Conservation (phyloP, 768 basidiomycete genomes). For the Termitomyces sp. region DNA sequence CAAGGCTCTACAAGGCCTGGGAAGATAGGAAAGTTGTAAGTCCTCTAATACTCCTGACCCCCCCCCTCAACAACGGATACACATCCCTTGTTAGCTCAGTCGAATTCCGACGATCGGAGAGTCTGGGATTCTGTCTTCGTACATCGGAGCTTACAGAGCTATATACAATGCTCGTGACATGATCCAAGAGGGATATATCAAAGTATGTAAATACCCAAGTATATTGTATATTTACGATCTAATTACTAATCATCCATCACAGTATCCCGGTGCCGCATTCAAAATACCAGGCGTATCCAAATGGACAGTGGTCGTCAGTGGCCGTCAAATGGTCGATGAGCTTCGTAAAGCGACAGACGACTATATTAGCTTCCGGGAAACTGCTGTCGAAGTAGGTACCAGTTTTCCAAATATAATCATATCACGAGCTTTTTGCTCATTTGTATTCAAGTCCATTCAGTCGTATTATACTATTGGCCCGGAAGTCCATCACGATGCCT, state of each 20-base stretch:
- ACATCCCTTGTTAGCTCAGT: slow-evolving; percentile 8
- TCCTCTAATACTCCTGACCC: not conserved
- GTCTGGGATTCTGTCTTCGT: slow-evolving; percentile 24
- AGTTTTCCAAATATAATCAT: not conserved
- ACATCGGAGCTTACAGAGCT: slow-evolving; percentile 20
- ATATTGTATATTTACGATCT: not conserved
- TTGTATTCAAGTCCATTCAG: slow-evolving; percentile 25
- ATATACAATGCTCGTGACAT: slow-evolving; percentile 19
- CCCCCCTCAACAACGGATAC: not conserved
- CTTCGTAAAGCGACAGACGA: slow-evolving; percentile 32
- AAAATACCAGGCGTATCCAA: slow-evolving; percentile 34
- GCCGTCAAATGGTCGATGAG: slow-evolving; percentile 40
- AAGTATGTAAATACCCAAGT: slow-evolving; percentile 12
- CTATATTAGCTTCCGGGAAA: slow-evolving; percentile 22
- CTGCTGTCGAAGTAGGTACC: slow-evolving; percentile 20
- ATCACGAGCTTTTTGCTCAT: not conserved
- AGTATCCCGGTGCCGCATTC: slow-evolving; percentile 23
- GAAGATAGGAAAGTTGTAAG: not conserved
- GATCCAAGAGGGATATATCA: slow-evolving; percentile 25
- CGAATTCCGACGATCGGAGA: slow-evolving; percentile 27
- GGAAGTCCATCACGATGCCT: slow-evolving; percentile 21
- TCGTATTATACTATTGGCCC: slow-evolving; percentile 30
- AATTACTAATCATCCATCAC: not conserved
- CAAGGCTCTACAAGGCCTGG: slow-evolving; percentile 3
- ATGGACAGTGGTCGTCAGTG: slow-evolving; percentile 40